A percentile compares a stretch with the other conserved stretches of the same genome.
Conservation (phyloP, 116 monocot species). For the Posidonia oceanica region DNA sequence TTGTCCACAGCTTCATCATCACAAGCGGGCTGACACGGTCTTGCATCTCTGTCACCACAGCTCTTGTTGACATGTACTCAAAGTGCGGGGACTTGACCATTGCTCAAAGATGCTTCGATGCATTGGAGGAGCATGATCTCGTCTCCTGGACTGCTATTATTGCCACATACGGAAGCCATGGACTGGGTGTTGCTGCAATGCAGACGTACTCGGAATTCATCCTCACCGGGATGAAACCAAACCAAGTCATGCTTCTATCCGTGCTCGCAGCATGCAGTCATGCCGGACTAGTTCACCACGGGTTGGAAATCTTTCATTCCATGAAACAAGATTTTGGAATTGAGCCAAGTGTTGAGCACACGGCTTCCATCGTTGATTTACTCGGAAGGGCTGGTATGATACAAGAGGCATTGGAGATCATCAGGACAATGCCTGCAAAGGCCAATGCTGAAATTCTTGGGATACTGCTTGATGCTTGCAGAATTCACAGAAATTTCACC, state of each 20-base stretch:
- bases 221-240: constrained; percentile 22
- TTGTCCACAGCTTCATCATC: constrained; percentile 30
- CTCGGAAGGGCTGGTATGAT: constrained; percentile 40
- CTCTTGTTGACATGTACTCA: constrained; percentile 60
- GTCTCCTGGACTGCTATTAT: constrained; percentile 53
- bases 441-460: constrained; percentile 45
- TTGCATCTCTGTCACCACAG: constrained; percentile 28
- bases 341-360: constrained; percentile 32
- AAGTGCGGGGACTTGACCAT: constrained; percentile 47
- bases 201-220: constrained; percentile 26
- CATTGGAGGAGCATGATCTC: constrained; percentile 32
- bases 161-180: constrained; percentile 37
- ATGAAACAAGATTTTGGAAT: constrained; percentile 32
- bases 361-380: constrained; percentile 42
- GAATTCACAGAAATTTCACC: constrained; percentile 5
- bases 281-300: constrained; percentile 40
- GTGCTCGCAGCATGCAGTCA: constrained; percentile 62
- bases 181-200: constrained; percentile 35
- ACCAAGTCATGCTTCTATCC: constrained; percentile 43
- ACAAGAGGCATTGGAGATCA: constrained; percentile 35
- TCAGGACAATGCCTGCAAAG: constrained; percentile 14
- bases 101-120: constrained; percentile 34
- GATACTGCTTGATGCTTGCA: constrained; percentile 62
- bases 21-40: constrained; percentile 7
- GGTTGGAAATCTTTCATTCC: constrained; percentile 29